Base-by-base conservation (phyloP, 1,284 basidiomycete genomes). In the Leccinum griseonigrum region DNA sequence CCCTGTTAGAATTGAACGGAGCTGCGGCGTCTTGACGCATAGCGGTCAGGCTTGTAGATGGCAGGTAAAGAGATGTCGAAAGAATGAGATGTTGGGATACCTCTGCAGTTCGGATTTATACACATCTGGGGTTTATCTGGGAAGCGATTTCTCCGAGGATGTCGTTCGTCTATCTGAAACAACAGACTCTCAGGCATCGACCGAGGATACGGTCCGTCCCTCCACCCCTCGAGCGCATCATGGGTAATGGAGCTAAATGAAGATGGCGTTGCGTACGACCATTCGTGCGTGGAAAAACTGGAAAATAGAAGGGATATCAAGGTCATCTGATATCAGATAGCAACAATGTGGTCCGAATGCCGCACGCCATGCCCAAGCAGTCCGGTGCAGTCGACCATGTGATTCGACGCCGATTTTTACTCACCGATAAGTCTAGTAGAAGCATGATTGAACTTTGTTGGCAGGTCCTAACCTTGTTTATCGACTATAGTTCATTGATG, bases 1-100 rank as follows among this genome's bases (percentile, higher is more conserved):
- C 77, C 43, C 67, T 67, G 48, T 40, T 57, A 31, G 64, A 71
- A 28, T 72, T 56, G 63, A 74, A 74, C 3, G 70, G 73, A 3
- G 65, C 54, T 62, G 60, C 36, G 16, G 73, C 72, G 52, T 70
- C 68, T 61, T 52, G 62, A 22, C 43, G 57, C 72, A 71, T 74
- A 9, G 54, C 18, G 61, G 58, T 43, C 5, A 32, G 54, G 38
- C 13, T 54, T 22, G 34, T 36, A 48, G 56, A 58, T 58, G 56
- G 22, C 28, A 40, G 32, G 16, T 28, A 52, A 43, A 57, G 46
- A 53, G 58, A 36, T 31, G 58, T 36, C n/a, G 16, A 40, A 40
- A 16, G 50, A 56, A 56, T 8, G 56, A 36, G 36, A 14, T 8
- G 22, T 36, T 18, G 26, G 5, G 6, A 26, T 22, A 22, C 18